Evolutionary conservation across 192 early-diverging fungal genomes (phyloP), one percentile per base, ranked within the genome.

Genomic region (Gaertneriomyces sp.): DNA sequence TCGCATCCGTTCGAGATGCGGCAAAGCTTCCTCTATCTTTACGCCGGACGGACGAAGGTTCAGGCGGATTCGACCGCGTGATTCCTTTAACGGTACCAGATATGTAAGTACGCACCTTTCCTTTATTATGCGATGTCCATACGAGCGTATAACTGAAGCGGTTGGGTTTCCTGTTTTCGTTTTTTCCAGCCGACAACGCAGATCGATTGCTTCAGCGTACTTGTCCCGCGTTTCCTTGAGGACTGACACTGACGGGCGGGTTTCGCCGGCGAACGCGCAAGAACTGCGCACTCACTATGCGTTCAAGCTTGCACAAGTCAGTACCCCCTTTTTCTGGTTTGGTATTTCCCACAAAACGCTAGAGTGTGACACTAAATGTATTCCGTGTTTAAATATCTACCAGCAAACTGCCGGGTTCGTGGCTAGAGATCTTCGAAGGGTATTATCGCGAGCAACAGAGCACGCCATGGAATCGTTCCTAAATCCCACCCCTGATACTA

Each of bases 361-460:
- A 1, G 47, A 12, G 2, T 17, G 47, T 49, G 47, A 49, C 2
- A 49, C 47, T 49, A 17, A 52, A n/a, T 10, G 38, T 12, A 10
- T 33, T 33, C 25, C 25, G 25, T 33, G 25, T 33, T 33, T 33
- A n/a, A n/a, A n/a, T n/a, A n/a, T n/a, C n/a, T 33, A 33, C 25
- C 64, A 89, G 85, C 53, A 74, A 53, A 85, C 86, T 2, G 79
- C 86, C 0, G 86, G 88, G 16, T 89, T 80, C 63, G 76, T 87
- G 5, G 79, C 80, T 10, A 69, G 68, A 9, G 85, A 89, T 60
- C 68, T 89, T 16, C 61, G 53, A 7, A 51, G 68, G 19, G 17
- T 88, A 0, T 44, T 70, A 4, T 10, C 60, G 1, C 69, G 57
- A 17, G 60, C 69, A 1, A 39, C 42, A 10, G 53, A 54, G n/a